A percentile compares a stretch with the other conserved stretches of the same genome.
Conservation (phyloP, 2,329 filamentous ascomycete species). For the Helotiales sp. region DNA sequence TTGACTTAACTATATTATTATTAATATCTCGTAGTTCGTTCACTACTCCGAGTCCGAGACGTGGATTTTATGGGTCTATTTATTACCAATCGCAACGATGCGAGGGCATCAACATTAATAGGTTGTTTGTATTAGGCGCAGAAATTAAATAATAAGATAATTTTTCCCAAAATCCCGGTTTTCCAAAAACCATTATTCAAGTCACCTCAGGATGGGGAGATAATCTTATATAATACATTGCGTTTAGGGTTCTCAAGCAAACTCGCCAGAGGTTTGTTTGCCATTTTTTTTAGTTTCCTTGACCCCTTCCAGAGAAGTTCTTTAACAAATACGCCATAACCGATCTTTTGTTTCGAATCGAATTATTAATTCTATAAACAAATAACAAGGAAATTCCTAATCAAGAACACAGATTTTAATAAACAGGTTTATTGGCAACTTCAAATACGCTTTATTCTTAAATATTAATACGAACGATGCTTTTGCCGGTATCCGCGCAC, state of each 20-base stretch:
- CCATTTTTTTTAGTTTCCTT: not conserved
- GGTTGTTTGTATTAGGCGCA: not conserved
- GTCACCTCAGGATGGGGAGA: conserved; percentile 7
- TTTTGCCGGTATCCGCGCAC: conserved; percentile 71
- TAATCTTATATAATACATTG: conserved; percentile 2
- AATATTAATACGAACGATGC: conserved; percentile 63
- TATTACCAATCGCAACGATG: conserved; percentile 4
- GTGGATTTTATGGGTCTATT: not conserved
- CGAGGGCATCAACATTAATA: not conserved
- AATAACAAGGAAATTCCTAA: conserved; percentile 4
- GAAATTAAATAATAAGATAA: conserved; percentile 1
- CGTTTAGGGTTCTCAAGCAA: conserved; percentile 3
- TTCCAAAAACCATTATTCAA: conserved; percentile 12
- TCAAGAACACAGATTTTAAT: conserved; percentile 11
- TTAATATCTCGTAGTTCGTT: not conserved
- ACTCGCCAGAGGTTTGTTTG: conserved; percentile 1
- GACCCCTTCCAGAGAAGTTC: not conserved
- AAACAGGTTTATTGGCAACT: conserved; percentile 70
- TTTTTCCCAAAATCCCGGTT: conserved; percentile 11
- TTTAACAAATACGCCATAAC: not conserved
- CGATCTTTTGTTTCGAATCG: conserved; percentile 3
- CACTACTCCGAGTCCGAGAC: conserved; percentile 8
- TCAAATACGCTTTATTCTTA: conserved; percentile 77
- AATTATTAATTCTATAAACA: not conserved
- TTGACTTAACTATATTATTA: conserved; percentile 3